Base-by-base conservation (phyloP, 2,329 filamentous ascomycete species). In the Berkeleyomyces rouxiae region DNA sequence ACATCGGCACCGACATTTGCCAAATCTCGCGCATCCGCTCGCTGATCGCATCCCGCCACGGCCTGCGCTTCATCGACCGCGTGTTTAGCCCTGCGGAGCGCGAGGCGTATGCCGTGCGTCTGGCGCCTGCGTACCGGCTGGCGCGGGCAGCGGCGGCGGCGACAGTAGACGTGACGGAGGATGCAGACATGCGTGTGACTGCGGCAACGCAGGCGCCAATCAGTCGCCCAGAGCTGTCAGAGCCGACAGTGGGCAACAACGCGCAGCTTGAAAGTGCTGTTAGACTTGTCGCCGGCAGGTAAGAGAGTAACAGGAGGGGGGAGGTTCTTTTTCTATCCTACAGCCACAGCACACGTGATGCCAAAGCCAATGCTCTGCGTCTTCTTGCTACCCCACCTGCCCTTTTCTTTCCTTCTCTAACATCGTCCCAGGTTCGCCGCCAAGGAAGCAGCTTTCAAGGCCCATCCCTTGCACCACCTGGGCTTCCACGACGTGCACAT, bases 1-100 rank as follows among this genome's bases (percentile, higher is more conserved):
- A 79, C 58, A 75, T 95, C 61, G 90, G 90, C 64, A 92, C 82
- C 58, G 90, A 95, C 70, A 86, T 95, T 63, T 90, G 88, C 72
- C 78, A 79, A 63, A 79, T 90, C 63, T 73, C 78, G 0, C 83
- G 90, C 62, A 82, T 95, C 64, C 74, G 76, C 65, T 71, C 72
- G 23, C 76, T 90, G 60, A 72, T 92, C 61, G 71, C 70, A 16
- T 70, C 74, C 36, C 70, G 73, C 7, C 70, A 70, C 46, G 75
- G 74, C 1, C 61, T 66, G 4, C 74, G 74, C 39, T 82, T 83
- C 67, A 69, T 82, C 59, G 68, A 71, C 7, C 76, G 77, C 63
- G 68, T 83, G 59, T 71, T 83, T 33, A 72, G 75, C 3, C 68
- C 72, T 0, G 71, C 76, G 31, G 78, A 80, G 70, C 71, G 69